Evolutionary conservation across 805 yeast genomes (phyloP).

Genomic region (Pichia californica): DNA sequence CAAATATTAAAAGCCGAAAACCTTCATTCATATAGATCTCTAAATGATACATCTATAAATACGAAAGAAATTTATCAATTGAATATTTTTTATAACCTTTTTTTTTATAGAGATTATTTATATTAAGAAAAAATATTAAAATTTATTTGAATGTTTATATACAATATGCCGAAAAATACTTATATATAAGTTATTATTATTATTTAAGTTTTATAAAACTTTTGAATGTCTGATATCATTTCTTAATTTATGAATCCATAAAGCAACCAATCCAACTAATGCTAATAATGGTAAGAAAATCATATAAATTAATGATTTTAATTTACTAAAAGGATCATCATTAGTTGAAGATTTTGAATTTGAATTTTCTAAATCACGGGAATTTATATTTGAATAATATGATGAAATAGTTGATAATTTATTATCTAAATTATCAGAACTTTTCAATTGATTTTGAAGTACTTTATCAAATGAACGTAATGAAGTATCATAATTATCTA

Average conservation of each 20-base stretch:
- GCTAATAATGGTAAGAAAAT: conserved; percentile 34
- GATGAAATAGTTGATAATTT: conserved; percentile 8
- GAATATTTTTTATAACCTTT: too few species aligned
- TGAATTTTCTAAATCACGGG: background rate
- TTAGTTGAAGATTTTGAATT: background rate
- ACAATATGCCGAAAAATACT: too few species aligned
- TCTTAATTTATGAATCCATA: conserved; percentile 47
- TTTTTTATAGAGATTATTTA: too few species aligned
- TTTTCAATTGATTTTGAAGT: conserved; percentile 11
- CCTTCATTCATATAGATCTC: conserved; percentile 35
- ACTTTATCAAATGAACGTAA: conserved; percentile 14
- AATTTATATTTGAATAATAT: background rate
- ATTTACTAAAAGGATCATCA: conserved; percentile 2
- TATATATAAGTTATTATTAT: background rate
- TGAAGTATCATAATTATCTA: conserved; percentile 13
- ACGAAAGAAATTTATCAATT: too few species aligned
- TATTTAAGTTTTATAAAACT: conserved; percentile 32
- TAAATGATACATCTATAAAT: too few species aligned
- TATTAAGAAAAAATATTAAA: too few species aligned
- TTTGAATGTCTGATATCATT: conserved; percentile 59
- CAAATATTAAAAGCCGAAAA: conserved; percentile 37
- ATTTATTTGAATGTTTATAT: too few species aligned
- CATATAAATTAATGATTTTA: conserved; percentile 16
- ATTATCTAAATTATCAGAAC: conserved; percentile 10
- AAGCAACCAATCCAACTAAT: conserved; percentile 35